Evolutionary conservation across 805 yeast genomes (phyloP), one percentile per base, ranked within the genome.

Genomic region (Lachancea meyersii): DNA sequence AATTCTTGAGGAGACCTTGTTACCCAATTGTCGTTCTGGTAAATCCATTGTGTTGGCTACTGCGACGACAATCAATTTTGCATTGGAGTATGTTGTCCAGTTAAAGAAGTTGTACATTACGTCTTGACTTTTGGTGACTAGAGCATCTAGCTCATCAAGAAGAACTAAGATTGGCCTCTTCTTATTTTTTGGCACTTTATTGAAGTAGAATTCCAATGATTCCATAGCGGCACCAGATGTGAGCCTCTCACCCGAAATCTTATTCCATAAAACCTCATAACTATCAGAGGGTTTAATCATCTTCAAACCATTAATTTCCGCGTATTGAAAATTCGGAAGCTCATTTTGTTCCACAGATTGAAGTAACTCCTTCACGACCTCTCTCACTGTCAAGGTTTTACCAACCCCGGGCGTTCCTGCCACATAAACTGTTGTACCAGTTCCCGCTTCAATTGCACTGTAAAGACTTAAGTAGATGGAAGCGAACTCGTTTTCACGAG

Each of bases 341-440:
- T 67, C 71, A 3, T 62, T 64, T 11, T 61, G 68, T n/a, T 55
- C 54, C 8, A 61, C 55, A n/a, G 65, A 64, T 13, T 61, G 56
- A 34, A 74, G 71, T 27, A 93, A 63, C 53, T 83, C 87, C 26
- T 77, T 73, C 20, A 93, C 74, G 0, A 85, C 97, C 55, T 88
- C 95, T 42, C 95, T 67, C 2, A 91, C 80, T 0, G 97, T 91
- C 3, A 95, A 93, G 0, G 98, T 91, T 58, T 93, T 93, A 10
- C 98, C 98, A 2, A 94, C 91, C 7, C 99, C 99, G 0, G 99
- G 98, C 0, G 96, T 87, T 3, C 99, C 99, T 62, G 96, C 86
- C 9, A 93, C 79, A 58, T 89, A 93, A 5, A 93, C 64, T 50
- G 96, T 86, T 6, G 89, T 75, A 0, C 97, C 97, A 1, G 82